Percentiles rank a stretch among this genome's conserved stretches.
phyloP scores from a whole-genome alignment of 129 eudicot species.

The Helianthus tuberosus region DNA sequence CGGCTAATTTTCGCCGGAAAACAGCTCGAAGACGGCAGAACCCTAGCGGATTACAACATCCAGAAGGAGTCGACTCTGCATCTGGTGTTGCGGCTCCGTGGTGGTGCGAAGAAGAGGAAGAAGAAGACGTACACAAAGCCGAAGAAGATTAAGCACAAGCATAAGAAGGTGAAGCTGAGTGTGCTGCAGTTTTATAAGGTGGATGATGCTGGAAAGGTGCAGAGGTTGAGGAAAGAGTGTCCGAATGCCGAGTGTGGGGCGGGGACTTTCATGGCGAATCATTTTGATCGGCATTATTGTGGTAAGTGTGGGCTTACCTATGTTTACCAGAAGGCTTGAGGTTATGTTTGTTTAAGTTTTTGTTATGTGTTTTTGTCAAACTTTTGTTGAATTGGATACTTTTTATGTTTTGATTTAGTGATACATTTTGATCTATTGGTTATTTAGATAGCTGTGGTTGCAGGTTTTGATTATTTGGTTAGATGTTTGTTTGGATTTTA shows the following conservation, averaged over 20 bases:
- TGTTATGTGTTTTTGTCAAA: not conserved
- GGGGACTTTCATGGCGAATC: conserved; percentile 59
- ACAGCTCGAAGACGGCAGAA: conserved; percentile 44
- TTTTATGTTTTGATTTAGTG: not conserved
- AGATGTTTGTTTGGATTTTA: too few relatives aligned
- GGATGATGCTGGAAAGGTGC: conserved; percentile 44
- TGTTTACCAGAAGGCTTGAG: conserved; percentile 49
- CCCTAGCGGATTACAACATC: conserved; percentile 60
- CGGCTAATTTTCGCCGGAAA: conserved; percentile 51
- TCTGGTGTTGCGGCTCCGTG: conserved; percentile 54
- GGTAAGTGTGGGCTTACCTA: conserved; percentile 62
- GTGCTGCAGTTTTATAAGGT: conserved; percentile 51
- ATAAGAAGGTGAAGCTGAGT: conserved; percentile 46
- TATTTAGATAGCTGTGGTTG: not conserved
- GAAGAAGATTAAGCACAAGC: conserved; percentile 58
- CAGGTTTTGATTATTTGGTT: not conserved
- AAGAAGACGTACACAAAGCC: conserved; percentile 68
- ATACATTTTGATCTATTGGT: not conserved
- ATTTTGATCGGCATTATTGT: conserved; percentile 55
- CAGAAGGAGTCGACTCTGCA: conserved; percentile 64
- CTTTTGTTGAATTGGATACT: not conserved
- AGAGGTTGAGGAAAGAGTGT: conserved; percentile 52
- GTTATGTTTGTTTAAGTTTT: not conserved
- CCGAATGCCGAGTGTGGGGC: conserved; percentile 49
- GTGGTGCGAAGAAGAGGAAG: conserved; percentile 60